Percentiles rank a stretch among this genome's conserved stretches.
Evolutionary conservation across 2,329 filamentous ascomycete genomes (phyloP).

Genomic region (Sphaerostilbella broomeana): DNA sequence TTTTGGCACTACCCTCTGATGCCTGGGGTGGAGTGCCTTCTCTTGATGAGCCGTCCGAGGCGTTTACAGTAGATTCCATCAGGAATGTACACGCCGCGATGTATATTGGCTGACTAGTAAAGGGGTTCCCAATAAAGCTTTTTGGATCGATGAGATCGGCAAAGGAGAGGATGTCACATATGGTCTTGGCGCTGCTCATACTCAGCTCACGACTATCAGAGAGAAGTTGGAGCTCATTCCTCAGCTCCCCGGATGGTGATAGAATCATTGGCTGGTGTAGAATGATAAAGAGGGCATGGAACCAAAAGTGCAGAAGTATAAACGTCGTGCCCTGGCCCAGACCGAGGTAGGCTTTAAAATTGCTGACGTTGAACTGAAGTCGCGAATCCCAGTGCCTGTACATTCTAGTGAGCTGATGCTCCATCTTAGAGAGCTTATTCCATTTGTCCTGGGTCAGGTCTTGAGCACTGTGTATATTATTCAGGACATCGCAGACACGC

Average conservation of each 20-base stretch:
- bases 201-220: slow-evolving; percentile 74
- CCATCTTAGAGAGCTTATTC: slow-evolving; percentile 67
- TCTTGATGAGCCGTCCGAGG: slow-evolving; percentile 53
- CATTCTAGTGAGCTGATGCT: slow-evolving; percentile 65
- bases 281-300: slow-evolving; percentile 78
- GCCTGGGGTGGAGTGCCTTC: slow-evolving; percentile 43
- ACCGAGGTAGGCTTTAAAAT: slow-evolving; percentile 80
- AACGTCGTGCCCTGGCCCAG: slow-evolving; percentile 80
- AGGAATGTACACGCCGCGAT: slow-evolving; percentile 86
- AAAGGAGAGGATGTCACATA: slow-evolving; percentile 81
- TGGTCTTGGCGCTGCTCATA: slow-evolving; percentile 87
- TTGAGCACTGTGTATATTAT: slow-evolving; percentile 66
- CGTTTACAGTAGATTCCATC: slow-evolving; percentile 70
- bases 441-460: slow-evolving; percentile 72
- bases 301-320: slow-evolving; percentile 82
- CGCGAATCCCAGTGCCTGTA: slow-evolving; percentile 68
- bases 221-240: slow-evolving; percentile 61
- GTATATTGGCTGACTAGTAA: slow-evolving; percentile 85
- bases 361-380: slow-evolving; percentile 76
- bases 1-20: slow-evolving; percentile 10
- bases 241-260: slow-evolving; percentile 60
- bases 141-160: slow-evolving; percentile 79
- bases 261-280: slow-evolving; percentile 78
- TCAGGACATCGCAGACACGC: slow-evolving; percentile 74
- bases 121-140: slow-evolving; percentile 81